A percentile compares a stretch with the other conserved stretches of the same genome.
These are phyloP conservation scores for Tricholoma sp. DNA, from an alignment of 768 basidiomycete genomes.

Conservation along the genomic window DNA sequence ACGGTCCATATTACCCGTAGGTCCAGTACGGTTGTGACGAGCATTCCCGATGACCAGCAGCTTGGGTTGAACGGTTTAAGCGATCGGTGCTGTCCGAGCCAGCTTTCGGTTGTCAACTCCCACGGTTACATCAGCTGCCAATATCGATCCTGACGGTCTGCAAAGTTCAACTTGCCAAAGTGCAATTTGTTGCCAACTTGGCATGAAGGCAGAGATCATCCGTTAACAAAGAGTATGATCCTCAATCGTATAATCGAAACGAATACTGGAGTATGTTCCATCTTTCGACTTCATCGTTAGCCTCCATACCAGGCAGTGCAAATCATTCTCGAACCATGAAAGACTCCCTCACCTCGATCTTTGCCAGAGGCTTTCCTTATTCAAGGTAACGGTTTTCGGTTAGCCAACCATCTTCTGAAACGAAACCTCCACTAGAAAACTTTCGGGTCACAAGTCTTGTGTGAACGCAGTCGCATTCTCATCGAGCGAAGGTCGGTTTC, in stretches of 20 bases:
- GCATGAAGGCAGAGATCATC: not conserved
- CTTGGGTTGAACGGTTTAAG: too few relatives aligned
- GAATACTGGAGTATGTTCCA: constrained; percentile 3
- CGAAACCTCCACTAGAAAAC: constrained; percentile 22
- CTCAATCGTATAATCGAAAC: constrained; percentile 3
- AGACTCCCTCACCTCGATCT: constrained; percentile 15
- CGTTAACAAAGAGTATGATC: constrained; percentile 6
- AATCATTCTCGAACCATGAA: constrained; percentile 5
- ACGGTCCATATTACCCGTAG: too few relatives aligned
- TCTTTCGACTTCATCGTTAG: not conserved
- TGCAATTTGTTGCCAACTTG: too few relatives aligned
- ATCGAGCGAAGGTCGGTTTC: constrained; percentile 51
- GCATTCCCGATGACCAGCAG: too few relatives aligned
- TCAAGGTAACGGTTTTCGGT: constrained; percentile 23
- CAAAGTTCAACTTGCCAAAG: not conserved
- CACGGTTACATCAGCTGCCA: too few relatives aligned
- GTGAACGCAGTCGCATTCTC: constrained; percentile 63
- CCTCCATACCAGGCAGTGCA: not conserved
- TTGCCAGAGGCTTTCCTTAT: constrained; percentile 31
- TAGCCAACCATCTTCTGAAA: not conserved
- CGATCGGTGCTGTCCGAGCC: too few relatives aligned
- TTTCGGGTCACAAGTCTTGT: constrained; percentile 52
- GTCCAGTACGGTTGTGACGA: too few relatives aligned
- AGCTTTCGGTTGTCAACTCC: too few relatives aligned
- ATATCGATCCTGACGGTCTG: too few relatives aligned